Base-by-base conservation (phyloP, 495 filamentous ascomycete species). In the Collariella sp. region DNA sequence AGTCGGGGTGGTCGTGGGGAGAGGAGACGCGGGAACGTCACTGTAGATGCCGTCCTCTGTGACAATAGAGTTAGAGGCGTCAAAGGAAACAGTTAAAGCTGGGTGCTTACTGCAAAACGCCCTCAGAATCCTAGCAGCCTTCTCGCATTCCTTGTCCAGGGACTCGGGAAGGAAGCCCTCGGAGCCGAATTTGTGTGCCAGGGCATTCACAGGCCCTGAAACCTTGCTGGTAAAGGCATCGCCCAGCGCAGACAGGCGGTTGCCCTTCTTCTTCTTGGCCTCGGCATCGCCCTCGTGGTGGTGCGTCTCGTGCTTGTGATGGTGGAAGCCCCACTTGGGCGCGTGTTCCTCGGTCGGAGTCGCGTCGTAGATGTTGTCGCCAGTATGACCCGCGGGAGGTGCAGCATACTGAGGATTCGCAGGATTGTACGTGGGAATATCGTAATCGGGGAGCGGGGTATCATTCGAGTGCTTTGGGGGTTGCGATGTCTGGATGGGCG, bases 101-200 rank as follows among this genome's bases (percentile, higher is more conserved):
- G n/a, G 2, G 18, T 12, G 59, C 72, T 54, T 72, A 77, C 74
- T 88, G 73, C 88, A 91, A 68, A 94, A 94, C 57, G 81, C 84
- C 59, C 80, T 78, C 47, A 94, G 61, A 23, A 94, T 94, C 10
- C 87, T 76, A 40, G 88, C 88, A 9, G 87, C 87, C 71, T 94
- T 91, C 57, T 94, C 87, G 69, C 81, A 83, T 73, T 94, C 88
- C 68, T 84, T 87, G 60, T 91, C 88, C 50, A 93, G 70, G 1
- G 82, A 79, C 52, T 83, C 82, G 13, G 88, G 87, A 78, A 86
- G 84, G 66, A 91, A 88, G 20, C 83, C 80, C 60, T 91, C 87
- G 46, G 64, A 63, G 43, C 67, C 70, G 26, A 71, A 56, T 57
- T 81, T 82, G 67, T 87, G 82, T 4, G 79, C 84, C 1, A 88